phyloP scores from a whole-genome alignment of 257 asterid species.

The Solanum bukasovii region DNA sequence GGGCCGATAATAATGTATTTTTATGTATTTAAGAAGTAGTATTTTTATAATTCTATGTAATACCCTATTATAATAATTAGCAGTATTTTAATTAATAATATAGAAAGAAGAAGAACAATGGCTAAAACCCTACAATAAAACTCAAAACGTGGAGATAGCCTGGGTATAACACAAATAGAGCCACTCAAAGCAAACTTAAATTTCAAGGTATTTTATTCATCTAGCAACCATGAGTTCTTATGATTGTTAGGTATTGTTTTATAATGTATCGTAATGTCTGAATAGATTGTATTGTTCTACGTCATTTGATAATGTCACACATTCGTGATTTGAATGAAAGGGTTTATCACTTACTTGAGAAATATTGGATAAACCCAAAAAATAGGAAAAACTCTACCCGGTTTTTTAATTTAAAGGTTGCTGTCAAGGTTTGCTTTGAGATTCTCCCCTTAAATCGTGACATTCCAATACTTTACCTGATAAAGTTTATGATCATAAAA shows the following conservation, averaged over 20 bases:
- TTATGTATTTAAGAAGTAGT: neutral
- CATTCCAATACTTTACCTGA: neutral
- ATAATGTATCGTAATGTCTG: too few relatives aligned
- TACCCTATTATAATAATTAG: neutral
- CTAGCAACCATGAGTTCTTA: neutral
- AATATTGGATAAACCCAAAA: neutral
- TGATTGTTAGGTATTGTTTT: too few relatives aligned
- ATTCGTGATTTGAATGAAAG: neutral
- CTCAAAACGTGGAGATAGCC: neutral
- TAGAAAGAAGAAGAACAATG: neutral
- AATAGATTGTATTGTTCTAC: too few relatives aligned
- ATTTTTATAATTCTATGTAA: too few relatives aligned
- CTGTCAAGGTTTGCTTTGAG: too few relatives aligned
- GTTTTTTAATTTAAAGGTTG: too few relatives aligned
- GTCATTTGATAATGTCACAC: neutral
- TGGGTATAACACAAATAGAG: neutral
- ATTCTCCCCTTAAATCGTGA: neutral
- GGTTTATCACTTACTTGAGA: neutral
- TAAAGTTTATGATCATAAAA: neutral
- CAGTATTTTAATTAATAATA: too few relatives aligned
- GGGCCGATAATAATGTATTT: neutral
- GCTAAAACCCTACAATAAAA: neutral
- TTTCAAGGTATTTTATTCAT: neutral
- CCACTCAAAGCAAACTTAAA: neutral
- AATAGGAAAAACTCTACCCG: too few relatives aligned